Evolutionary conservation across 305 asterid genomes (phyloP), one percentile per base, ranked within the genome.

Genomic region (Euphrasia arctica): DNA sequence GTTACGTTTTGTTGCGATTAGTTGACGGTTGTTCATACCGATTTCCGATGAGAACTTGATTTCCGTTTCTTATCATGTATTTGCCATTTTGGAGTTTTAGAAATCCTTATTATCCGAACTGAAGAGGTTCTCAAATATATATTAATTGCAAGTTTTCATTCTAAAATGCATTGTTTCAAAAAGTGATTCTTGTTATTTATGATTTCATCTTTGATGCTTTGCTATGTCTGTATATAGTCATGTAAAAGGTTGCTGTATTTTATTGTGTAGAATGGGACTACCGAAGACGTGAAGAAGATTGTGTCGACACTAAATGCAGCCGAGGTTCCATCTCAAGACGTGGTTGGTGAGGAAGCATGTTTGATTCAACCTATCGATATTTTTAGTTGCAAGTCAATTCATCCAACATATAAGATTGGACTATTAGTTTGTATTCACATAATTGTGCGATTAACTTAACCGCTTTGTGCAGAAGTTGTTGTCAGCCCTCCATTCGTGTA

Each of bases 401-500:
- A 25, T 25, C 27, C 27, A 25, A 25, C 27, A 25, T 25, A 25
- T 25, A 25, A 25, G n/a, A 56, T 18, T 39, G 6, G 27, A 69
- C 51, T 63, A 68, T 51, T 22, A 7, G 9, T 52, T 52, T 52
- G 3, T 8, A 58, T 65, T 67, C 18, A 34, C 54, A 11, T 69
- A 50, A 60, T 45, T 10, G 28, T 71, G 59, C 67, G 22, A 64
- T 67, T 71, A 25, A 51, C 34, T 60, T 54, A 41, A 34, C 11
- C 14, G 4, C 60, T 58, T 47, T 72, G 0, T 75, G 83, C 92
- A 93, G 99, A 93, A 82, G 99, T 93, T 62, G 97, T 93, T 77
- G 89, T 93, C 78, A 90, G 97, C 80, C 99, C 99, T 62, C 99
- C 99, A 25, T 93, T 28, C 27, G 97, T 94, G 75, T 94, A 83